Percentiles rank a stretch among this genome's conserved stretches.
phyloP scores from a whole-genome alignment of 2,329 filamentous ascomycete species.

The Teratosphaeria nubilosa region DNA sequence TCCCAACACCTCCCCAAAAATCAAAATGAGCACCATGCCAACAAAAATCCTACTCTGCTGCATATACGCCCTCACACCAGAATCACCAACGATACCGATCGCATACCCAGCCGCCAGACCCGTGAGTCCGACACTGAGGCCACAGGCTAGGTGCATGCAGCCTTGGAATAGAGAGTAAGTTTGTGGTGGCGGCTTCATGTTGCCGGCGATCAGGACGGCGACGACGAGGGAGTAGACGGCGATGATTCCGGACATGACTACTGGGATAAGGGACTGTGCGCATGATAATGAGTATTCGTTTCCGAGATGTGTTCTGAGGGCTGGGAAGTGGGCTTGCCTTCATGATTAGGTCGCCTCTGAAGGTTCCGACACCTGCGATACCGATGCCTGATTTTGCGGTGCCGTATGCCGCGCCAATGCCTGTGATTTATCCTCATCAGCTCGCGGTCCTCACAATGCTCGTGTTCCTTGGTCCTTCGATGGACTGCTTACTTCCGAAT shows the following conservation, averaged over 20 bases:
- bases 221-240: conserved; percentile 97
- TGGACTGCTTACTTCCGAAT: conserved; percentile 59
- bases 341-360: conserved; percentile 81
- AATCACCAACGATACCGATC: conserved; percentile 91
- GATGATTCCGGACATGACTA: conserved; percentile 98
- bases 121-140: conserved; percentile 81
- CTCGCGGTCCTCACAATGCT: conserved; percentile 12
- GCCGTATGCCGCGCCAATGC: conserved; percentile 69
- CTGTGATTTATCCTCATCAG: conserved; percentile 27
- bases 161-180: conserved; percentile 81
- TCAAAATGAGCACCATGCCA: conserved; percentile 95
- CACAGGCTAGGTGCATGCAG: conserved; percentile 88
- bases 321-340: conserved; percentile 49
- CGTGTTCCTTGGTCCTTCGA: background rate
- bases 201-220: conserved; percentile 86
- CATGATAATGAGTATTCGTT: background rate
- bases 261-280: conserved; percentile 64
- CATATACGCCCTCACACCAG: conserved; percentile 85
- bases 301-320: background rate
- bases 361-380: conserved; percentile 76
- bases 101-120: conserved; percentile 92
- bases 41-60: conserved; percentile 92
- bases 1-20: conserved; percentile 95
- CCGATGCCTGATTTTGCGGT: conserved; percentile 83
- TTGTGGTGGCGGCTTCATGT: conserved; percentile 61